Conservation (phyloP, 371 early-diverging fungal genomes). For the Capniomyces stellatus region DNA sequence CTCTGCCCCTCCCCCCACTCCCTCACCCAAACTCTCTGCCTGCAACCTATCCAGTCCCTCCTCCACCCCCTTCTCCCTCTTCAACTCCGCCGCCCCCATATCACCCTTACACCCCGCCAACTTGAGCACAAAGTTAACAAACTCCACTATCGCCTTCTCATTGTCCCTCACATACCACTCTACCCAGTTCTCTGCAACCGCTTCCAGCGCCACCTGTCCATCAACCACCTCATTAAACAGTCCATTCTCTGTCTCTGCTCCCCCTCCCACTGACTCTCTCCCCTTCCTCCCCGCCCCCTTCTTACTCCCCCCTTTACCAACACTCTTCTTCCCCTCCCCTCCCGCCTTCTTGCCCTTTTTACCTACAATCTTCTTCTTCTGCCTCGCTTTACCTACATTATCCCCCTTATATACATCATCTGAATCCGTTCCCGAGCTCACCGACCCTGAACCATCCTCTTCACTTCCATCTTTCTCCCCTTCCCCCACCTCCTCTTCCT, state of each 20-base stretch:
- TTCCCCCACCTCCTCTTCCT: constrained; percentile 7
- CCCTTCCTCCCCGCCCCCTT: constrained; percentile 44
- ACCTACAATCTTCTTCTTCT: constrained; percentile 13
- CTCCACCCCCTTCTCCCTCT: constrained; percentile 19
- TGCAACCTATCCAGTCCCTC: constrained; percentile 19
- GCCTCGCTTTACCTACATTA: too few species aligned
- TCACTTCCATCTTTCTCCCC: too few species aligned
- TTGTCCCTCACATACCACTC: constrained; percentile 19
- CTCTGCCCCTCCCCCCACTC: constrained; percentile 33
- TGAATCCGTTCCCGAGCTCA: constrained; percentile 12
- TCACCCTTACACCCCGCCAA: constrained; percentile 16
- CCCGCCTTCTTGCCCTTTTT: constrained; percentile 15
- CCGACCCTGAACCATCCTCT: constrained; percentile 13
- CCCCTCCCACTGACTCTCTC: constrained; percentile 30
- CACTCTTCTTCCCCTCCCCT: constrained; percentile 13
- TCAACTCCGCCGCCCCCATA: constrained; percentile 9
- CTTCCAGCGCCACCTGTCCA: constrained; percentile 13
- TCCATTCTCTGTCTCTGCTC: not conserved
- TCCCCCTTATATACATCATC: constrained; percentile 7
- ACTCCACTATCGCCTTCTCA: constrained; percentile 13
- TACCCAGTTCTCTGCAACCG: constrained; percentile 34
- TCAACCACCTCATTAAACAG: constrained; percentile 10
- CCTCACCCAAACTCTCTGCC: constrained; percentile 13
- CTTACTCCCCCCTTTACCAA: constrained; percentile 22
- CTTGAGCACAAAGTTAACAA: constrained; percentile 13